phyloP scores from a whole-genome alignment of 1,284 basidiomycete species.

The Malassezia psittaci region DNA sequence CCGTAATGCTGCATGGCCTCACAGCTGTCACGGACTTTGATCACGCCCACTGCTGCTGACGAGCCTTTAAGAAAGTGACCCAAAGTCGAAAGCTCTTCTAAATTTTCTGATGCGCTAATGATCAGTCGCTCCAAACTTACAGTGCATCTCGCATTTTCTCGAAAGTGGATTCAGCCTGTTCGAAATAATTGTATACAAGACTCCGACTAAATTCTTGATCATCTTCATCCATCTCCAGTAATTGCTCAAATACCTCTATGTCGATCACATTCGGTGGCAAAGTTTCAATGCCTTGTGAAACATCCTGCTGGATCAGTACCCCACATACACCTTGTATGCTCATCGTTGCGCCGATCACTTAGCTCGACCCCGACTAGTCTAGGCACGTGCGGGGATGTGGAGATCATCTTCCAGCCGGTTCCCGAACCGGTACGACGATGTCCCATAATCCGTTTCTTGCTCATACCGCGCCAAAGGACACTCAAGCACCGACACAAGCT shows the following conservation, averaged over 20 bases:
- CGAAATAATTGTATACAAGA: constrained; percentile 72
- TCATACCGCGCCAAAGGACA: neutral
- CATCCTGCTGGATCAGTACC: neutral
- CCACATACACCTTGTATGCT: constrained; percentile 3
- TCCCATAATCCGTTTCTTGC: constrained; percentile 7
- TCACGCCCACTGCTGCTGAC: constrained; percentile 75
- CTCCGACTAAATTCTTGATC: constrained; percentile 64
- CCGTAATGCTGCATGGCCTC: constrained; percentile 81
- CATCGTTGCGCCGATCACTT: constrained; percentile 1
- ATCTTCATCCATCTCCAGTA: constrained; percentile 77
- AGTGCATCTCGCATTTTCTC: constrained; percentile 65
- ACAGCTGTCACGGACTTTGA: constrained; percentile 68
- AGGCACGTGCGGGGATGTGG: too few relatives aligned
- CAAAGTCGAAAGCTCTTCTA: constrained; percentile 60
- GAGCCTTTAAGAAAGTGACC: constrained; percentile 93
- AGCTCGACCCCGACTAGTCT: too few relatives aligned
- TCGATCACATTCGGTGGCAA: constrained; percentile 54
- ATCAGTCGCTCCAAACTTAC: constrained; percentile 52
- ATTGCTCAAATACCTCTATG: constrained; percentile 68
- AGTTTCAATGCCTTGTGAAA: neutral
- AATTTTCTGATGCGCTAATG: constrained; percentile 55
- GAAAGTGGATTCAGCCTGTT: constrained; percentile 58
- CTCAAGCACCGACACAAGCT: neutral
- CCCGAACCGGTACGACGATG: neutral
- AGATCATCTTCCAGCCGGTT: neutral